Conservation (phyloP, 257 asterid species). For the Hygrophila difformis region DNA sequence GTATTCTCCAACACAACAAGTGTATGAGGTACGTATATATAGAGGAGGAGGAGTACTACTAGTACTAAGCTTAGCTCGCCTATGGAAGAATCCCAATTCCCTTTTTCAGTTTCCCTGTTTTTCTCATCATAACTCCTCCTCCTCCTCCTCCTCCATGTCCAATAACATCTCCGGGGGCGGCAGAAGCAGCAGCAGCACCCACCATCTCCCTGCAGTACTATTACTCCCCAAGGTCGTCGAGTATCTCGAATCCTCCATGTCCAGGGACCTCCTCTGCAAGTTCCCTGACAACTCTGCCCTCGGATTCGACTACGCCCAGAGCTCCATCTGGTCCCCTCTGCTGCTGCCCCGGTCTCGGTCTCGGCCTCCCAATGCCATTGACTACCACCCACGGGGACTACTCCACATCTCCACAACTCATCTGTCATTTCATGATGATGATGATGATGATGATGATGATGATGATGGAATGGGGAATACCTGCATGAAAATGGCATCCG, state of each 20-base stretch:
- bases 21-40: background rate
- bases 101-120: no score
- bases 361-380: no score
- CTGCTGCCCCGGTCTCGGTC: slow-evolving; percentile 51
- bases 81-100: background rate
- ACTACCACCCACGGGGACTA: no score
- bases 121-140: no score
- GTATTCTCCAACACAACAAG: no score
- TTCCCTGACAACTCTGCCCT: slow-evolving; percentile 81
- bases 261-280: slow-evolving; percentile 59
- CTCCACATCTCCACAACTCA: no score
- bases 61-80: no score
- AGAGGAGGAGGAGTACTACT: background rate
- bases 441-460: slow-evolving; percentile 17
- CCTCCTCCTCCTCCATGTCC: slow-evolving; percentile 14
- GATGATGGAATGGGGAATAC: slow-evolving; percentile 26
- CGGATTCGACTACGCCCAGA: slow-evolving; percentile 83
- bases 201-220: background rate
- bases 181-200: no score
- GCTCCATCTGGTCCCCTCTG: slow-evolving; percentile 92
- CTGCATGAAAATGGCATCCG: slow-evolving; percentile 35
- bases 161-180: slow-evolving; percentile 13
- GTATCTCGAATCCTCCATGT: slow-evolving; percentile 70
- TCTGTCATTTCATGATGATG: no score
- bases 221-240: slow-evolving; percentile 52